Base-by-base conservation (phyloP, 1,139 yeast species). In the Yamadazyma pseudoaaseri region DNA sequence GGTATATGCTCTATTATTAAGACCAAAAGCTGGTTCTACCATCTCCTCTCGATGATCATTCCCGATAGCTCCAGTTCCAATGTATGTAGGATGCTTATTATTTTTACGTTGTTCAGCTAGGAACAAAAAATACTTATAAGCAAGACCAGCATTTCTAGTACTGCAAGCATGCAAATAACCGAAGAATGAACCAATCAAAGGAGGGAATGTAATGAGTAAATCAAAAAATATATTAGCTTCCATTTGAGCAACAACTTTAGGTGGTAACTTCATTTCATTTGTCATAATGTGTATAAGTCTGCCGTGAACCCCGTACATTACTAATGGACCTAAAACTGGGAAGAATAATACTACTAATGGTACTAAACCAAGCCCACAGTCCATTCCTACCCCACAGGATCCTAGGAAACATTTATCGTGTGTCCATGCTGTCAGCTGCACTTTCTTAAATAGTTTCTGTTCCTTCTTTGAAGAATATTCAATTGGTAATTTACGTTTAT, bases 161-260 rank as follows among this genome's bases (percentile, higher is more conserved):
- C 95, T 85, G 51, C 96, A 85, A 1, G 81, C 85, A 54, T 86
- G 77, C 56, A 90, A 44, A 89, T 95, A 90, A 10, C 86, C 67
- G 39, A 87, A 74, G 30, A 87, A 59, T 3, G 79, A 67, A 1
- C 97, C 97, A 24, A 89, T 58, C 3, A 87, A 49, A 0, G 97
- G 97, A 0, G 92, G 81, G 26, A 90, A 62, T 2, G 92, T 73
- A 27, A 89, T 76, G 23, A 85, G 47, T 31, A 89, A 66, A 54
- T 89, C 96, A 44, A 86, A 56, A 10, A 76, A 53, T 29, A 87
- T 84, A 49, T 89, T 84, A 4, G 81, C 81, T 38, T 85, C 79
- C 75, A 89, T 68, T 50, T 85, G 79, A 9, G 85, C 79, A 30
- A 76, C 67, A 16, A 83, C 50, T 26, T 66, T 71, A 6, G 60